Evolutionary conservation across 306 rosid species (phyloP).

Genomic region (Betula pendula): DNA sequence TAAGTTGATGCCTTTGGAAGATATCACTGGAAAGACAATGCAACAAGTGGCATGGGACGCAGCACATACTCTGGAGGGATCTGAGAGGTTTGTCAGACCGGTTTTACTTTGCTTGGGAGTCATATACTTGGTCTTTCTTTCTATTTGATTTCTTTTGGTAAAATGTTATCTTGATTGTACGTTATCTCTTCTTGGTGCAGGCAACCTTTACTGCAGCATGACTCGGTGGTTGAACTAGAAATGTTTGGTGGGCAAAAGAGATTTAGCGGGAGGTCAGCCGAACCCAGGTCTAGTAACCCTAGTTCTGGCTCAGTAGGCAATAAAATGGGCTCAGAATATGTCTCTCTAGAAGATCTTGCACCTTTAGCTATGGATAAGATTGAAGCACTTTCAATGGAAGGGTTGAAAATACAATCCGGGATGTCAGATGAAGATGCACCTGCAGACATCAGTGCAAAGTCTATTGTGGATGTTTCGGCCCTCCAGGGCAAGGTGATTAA

Average conservation of each 20-base stretch:
- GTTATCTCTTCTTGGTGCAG: conserved; percentile 41
- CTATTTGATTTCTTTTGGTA: conserved; percentile 13
- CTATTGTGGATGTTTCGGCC: conserved; percentile 58
- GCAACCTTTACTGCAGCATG: conserved; percentile 49
- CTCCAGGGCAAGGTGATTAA: conserved; percentile 58
- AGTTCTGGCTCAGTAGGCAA: conserved; percentile 39
- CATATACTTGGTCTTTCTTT: conserved; percentile 4
- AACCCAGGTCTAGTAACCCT: conserved; percentile 35
- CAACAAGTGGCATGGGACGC: conserved; percentile 92
- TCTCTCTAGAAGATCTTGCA: conserved; percentile 88
- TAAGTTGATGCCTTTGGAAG: conserved; percentile 88
- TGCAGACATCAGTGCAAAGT: conserved; percentile 62
- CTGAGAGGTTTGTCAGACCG: conserved; percentile 53
- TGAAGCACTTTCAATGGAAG: conserved; percentile 89
- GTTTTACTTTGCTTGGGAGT: conserved; percentile 20
- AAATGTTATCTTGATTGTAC: conserved; percentile 14
- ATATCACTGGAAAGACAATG: conserved; percentile 88
- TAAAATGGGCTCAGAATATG: conserved; percentile 52
- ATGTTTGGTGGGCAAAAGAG: conserved; percentile 25
- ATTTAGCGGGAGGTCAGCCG: conserved; percentile 39
- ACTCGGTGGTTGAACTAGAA: conserved; percentile 40
- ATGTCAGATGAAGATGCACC: conserved; percentile 78
- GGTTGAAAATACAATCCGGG: conserved; percentile 91
- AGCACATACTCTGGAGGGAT: conserved; percentile 50
- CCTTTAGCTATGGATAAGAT: conserved; percentile 86